These are phyloP conservation scores for Platismatia glauca DNA, from an alignment of 495 filamentous ascomycete genomes.

Conservation along the genomic window DNA sequence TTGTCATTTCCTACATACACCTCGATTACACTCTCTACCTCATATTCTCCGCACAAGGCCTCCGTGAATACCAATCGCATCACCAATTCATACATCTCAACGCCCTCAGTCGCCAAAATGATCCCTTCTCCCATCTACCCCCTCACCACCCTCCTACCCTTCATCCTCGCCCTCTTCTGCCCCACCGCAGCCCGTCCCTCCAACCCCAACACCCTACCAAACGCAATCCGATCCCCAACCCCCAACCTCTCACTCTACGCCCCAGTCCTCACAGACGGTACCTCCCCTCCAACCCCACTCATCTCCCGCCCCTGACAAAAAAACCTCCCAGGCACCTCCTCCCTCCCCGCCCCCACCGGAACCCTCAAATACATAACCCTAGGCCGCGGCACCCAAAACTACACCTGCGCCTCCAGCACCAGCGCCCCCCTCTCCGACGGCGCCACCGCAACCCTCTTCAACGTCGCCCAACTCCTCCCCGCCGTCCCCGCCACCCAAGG, in stretches of 20 bases:
- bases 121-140: neutral
- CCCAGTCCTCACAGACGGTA: neutral
- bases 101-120: neutral
- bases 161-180: neutral
- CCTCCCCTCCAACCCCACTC: neutral
- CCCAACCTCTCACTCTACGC: neutral
- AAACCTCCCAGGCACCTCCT: neutral
- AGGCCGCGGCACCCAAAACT: constrained; percentile 71
- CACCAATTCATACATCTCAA: neutral
- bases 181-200: neutral
- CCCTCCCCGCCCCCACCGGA: constrained; percentile 40
- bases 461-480: constrained; percentile 42
- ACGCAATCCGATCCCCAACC: neutral
- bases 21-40: neutral
- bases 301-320: neutral
- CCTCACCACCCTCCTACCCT: neutral
- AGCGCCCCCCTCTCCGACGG: neutral
- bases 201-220: neutral
- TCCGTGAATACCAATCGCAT: neutral
- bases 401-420: constrained; percentile 45
- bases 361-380: constrained; percentile 52
- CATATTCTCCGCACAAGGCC: neutral
- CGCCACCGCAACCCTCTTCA: constrained; percentile 59
- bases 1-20: neutral
- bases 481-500: constrained; percentile 6